Conservation (phyloP, 1,139 yeast species). For the Magnusiomyces tetraspermus region DNA sequence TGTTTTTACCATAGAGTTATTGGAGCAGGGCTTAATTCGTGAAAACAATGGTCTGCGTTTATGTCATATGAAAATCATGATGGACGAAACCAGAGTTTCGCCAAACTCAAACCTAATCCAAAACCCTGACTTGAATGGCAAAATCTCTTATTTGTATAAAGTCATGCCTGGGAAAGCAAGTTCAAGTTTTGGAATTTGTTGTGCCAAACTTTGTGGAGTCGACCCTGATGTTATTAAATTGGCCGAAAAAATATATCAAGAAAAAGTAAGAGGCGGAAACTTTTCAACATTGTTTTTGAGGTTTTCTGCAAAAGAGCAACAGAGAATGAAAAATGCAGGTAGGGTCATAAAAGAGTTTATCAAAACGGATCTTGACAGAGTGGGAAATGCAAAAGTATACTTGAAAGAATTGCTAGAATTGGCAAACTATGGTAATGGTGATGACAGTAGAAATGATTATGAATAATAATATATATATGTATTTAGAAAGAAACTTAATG, state of each 20-base stretch:
- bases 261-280: constrained; percentile 19
- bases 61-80: constrained; percentile 20
- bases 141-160: constrained; percentile 18
- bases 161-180: constrained; percentile 17
- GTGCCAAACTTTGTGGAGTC: constrained; percentile 22
- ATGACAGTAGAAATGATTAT: background rate
- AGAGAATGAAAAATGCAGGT: constrained; percentile 16
- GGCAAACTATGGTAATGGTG: background rate
- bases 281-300: constrained; percentile 15
- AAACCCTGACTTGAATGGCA: background rate
- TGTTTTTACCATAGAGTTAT: constrained; percentile 8
- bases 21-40: constrained; percentile 9
- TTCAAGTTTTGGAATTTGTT: constrained; percentile 20
- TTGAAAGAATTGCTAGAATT: background rate
- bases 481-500: background rate
- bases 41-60: constrained; percentile 8
- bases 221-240: constrained; percentile 16
- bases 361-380: background rate
- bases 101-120: background rate
- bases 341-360: background rate
- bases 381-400: background rate
- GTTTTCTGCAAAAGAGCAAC: constrained; percentile 15
- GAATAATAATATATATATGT: background rate
- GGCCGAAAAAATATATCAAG: constrained; percentile 18
- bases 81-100: constrained; percentile 12